Base-by-base conservation (phyloP, 1,284 basidiomycete genomes). In the Trichosporon coremiiforme region DNA sequence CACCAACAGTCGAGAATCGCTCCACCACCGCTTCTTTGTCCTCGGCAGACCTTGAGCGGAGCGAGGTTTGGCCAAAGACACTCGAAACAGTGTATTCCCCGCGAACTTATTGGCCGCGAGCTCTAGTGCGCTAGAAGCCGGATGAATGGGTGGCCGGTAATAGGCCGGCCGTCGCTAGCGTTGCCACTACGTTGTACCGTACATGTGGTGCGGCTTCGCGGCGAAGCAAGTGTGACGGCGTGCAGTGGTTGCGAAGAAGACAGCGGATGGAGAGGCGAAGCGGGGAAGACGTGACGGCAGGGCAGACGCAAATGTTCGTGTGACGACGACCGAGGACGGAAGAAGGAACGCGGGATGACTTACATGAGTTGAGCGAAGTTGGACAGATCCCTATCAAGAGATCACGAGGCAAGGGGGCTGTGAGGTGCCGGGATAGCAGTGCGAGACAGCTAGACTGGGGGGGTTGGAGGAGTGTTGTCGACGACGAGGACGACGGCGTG, bases 161-260 rank as follows among this genome's bases (percentile, higher is more conserved):
- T 60, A 60, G 57, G 57, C 57, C 57, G 57, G 55, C 29, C 12
- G 7, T 31, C n/a, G 55, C 57, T 60, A 60, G 57, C 31, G 57
- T 60, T 60, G 31, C 57, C 57, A 60, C 57, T 35, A 33, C 29
- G 12, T 4, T 31, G 29, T 17, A n/a, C 57, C 8, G 10, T 22
- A 31, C 25, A 17, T 57, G 55, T 4, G 47, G 47, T 53, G 47
- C 47, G 36, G 36, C 36, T 2, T 2, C n/a, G 20, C 47, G 3
- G 20, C 47, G 47, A 22, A 22, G 20, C 47, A 17, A 35, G 57
- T 25, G 31, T 3, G 29, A n/a, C 55, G 25, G 55, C 10, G 29
- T 57, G 55, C 13, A 15, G 29, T 17, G 29, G 15, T 20, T 15
- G 57, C 4, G 17, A 60, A 31, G 55, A 57, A 20, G 4, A 12